phyloP scores from a whole-genome alignment of 345 rosid species.

The Rhodomyrtus tomentosa region DNA sequence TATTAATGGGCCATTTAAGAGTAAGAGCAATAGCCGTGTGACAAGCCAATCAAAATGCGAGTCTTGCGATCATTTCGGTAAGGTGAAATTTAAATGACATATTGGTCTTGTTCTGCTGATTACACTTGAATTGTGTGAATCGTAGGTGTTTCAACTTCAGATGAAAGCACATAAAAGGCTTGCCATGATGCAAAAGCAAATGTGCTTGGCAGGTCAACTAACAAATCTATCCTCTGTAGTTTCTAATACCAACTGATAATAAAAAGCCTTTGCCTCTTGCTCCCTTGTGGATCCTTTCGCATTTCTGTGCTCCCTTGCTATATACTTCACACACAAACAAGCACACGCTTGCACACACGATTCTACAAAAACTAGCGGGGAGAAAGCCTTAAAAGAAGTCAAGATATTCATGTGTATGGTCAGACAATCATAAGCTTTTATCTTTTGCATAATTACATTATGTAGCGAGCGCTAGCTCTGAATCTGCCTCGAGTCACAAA shows the following conservation, averaged over 20 bases:
- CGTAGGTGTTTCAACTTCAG: too few relatives aligned
- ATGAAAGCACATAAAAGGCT: too few relatives aligned
- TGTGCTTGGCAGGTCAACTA: not conserved
- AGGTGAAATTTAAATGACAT: too few relatives aligned
- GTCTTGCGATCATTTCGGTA: too few relatives aligned
- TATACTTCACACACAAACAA: not conserved
- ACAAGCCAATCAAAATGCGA: too few relatives aligned
- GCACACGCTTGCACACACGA: not conserved
- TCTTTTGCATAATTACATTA: not conserved
- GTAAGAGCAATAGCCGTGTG: too few relatives aligned
- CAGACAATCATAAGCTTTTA: not conserved
- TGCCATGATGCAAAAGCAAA: too few relatives aligned
- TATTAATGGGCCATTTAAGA: too few relatives aligned
- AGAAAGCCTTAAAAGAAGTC: not conserved
- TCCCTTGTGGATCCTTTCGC: too few relatives aligned
- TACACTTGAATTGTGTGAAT: too few relatives aligned
- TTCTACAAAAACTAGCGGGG: not conserved
- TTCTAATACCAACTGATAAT: not conserved
- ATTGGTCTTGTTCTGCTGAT: too few relatives aligned
- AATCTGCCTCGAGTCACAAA: not conserved
- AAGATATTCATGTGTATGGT: not conserved
- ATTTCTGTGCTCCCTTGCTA: not conserved
- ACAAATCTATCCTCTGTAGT: not conserved
- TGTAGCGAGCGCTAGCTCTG: accelerated
- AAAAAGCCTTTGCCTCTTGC: not conserved